phyloP scores from a whole-genome alignment of 768 basidiomycete genomes.

The Termitomyces sp. region DNA sequence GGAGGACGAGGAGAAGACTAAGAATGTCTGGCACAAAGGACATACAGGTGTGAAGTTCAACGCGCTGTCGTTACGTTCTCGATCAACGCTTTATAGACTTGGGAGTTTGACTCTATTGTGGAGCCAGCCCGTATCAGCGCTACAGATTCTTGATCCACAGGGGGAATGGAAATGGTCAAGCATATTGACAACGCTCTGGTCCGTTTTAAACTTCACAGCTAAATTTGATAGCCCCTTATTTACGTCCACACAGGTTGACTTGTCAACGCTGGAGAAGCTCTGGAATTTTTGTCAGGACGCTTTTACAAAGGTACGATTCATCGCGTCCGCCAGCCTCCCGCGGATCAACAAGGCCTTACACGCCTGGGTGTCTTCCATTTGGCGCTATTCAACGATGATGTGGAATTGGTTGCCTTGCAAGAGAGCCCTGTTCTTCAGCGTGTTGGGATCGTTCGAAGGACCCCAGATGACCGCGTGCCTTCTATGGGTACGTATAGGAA shows the following conservation, averaged over 20 bases:
- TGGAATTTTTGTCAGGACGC: slow-evolving; percentile 49
- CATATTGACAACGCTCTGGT: slow-evolving; percentile 49
- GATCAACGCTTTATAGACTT: slow-evolving; percentile 30
- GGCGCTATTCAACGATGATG: slow-evolving; percentile 41
- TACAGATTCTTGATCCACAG: slow-evolving; percentile 43
- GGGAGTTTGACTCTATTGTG: slow-evolving; percentile 45
- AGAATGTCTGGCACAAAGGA: slow-evolving; percentile 51
- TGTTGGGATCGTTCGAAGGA: slow-evolving; percentile 32
- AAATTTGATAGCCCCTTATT: background rate
- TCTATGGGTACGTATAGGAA: slow-evolving; percentile 42
- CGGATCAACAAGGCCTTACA: slow-evolving; percentile 39
- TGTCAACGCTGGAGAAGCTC: slow-evolving; percentile 48
- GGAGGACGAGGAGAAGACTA: slow-evolving; percentile 41
- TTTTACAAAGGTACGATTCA: slow-evolving; percentile 51
- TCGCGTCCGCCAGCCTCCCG: slow-evolving; percentile 48
- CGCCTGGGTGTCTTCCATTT: slow-evolving; percentile 53
- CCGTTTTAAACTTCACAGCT: background rate
- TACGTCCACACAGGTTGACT: slow-evolving; percentile 27
- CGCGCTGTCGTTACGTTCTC: background rate
- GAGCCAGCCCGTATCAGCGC: slow-evolving; percentile 47
- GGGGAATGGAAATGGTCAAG: slow-evolving; percentile 46
- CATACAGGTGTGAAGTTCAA: slow-evolving; percentile 35
- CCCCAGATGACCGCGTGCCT: slow-evolving; percentile 36
- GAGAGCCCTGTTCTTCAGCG: slow-evolving; percentile 43
- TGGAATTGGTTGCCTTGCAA: slow-evolving; percentile 36